A percentile compares a stretch with the other conserved stretches of the same genome.
phyloP scores from a whole-genome alignment of 2,329 filamentous ascomycete genomes.

The Thielaviopsis musarum region DNA sequence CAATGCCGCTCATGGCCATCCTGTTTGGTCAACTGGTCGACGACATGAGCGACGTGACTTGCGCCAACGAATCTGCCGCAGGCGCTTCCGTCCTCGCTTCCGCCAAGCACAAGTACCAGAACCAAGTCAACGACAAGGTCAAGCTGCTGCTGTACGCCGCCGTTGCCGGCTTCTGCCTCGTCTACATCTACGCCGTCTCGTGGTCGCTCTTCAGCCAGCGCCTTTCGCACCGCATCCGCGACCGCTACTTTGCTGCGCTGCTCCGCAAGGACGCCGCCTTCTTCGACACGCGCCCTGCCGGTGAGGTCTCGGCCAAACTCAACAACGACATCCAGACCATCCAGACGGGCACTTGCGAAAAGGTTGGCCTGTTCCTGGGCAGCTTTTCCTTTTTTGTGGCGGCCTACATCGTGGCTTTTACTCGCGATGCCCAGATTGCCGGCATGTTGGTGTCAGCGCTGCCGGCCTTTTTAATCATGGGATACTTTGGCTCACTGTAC shows the following conservation, averaged over 20 bases:
- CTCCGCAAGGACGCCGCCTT: constrained; percentile 45
- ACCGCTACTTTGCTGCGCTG: constrained; percentile 40
- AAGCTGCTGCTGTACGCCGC: constrained; percentile 45
- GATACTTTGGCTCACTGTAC: constrained; percentile 36
- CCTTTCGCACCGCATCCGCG: constrained; percentile 44
- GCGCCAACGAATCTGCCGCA: constrained; percentile 19
- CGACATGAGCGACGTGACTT: constrained; percentile 40
- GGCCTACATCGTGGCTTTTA: constrained; percentile 50
- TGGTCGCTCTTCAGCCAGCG: constrained; percentile 49
- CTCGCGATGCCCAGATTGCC: constrained; percentile 43
- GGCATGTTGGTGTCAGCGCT: constrained; percentile 46
- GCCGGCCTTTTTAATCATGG: constrained; percentile 45
- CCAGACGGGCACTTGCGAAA: constrained; percentile 52
- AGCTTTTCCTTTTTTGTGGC: constrained; percentile 50
- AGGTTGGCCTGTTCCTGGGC: constrained; percentile 47
- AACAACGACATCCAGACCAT: constrained; percentile 50
- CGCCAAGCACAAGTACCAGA: constrained; percentile 20
- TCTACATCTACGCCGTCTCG: constrained; percentile 46
- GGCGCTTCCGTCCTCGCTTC: constrained; percentile 10
- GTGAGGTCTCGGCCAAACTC: constrained; percentile 46
- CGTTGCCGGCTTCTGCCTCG: constrained; percentile 43
- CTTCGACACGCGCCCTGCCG: constrained; percentile 45
- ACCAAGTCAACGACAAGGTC: constrained; percentile 37
- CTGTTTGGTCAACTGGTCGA: constrained; percentile 48
- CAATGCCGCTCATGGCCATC: constrained; percentile 46